Evolutionary conservation across 176 grass and related monocot species (phyloP).

Genomic region (Pontederia paniculata): DNA sequence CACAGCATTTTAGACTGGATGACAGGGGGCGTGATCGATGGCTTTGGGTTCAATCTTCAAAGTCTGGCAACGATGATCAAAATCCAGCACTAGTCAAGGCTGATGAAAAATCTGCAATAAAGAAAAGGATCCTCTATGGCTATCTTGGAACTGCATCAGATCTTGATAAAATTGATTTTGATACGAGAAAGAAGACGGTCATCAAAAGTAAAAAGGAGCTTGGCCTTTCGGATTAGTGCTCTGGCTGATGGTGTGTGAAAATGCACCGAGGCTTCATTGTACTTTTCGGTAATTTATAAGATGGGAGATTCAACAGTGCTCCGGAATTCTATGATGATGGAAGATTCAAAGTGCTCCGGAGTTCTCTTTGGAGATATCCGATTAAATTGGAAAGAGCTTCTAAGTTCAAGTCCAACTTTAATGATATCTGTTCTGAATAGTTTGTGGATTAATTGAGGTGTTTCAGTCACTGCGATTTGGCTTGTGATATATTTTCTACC

Average conservation of each 20-base stretch:
- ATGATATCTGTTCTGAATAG: too few relatives aligned
- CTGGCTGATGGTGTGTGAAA: too few relatives aligned
- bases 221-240: slow-evolving; percentile 53
- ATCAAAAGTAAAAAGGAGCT: slow-evolving; percentile 84
- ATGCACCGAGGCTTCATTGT: background rate
- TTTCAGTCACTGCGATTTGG: too few relatives aligned
- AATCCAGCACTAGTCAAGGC: slow-evolving; percentile 64
- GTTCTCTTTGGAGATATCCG: too few relatives aligned
- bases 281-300: too few relatives aligned
- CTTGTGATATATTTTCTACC: too few relatives aligned
- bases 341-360: too few relatives aligned
- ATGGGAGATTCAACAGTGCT: too few relatives aligned
- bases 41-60: slow-evolving; percentile 32
- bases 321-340: too few relatives aligned
- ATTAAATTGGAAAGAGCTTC: too few relatives aligned
- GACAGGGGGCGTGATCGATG: slow-evolving; percentile 69
- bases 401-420: too few relatives aligned
- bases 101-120: slow-evolving; percentile 59
- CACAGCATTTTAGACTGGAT: slow-evolving; percentile 55
- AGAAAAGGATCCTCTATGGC: slow-evolving; percentile 78
- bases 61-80: slow-evolving; percentile 43
- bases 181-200: slow-evolving; percentile 61
- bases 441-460: too few relatives aligned
- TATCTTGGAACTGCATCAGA: slow-evolving; percentile 66
- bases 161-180: slow-evolving; percentile 61